Evolutionary conservation across 225 moss, liverwort and hornwort genomes (phyloP).

Genomic region (Anthoceros angustus): DNA sequence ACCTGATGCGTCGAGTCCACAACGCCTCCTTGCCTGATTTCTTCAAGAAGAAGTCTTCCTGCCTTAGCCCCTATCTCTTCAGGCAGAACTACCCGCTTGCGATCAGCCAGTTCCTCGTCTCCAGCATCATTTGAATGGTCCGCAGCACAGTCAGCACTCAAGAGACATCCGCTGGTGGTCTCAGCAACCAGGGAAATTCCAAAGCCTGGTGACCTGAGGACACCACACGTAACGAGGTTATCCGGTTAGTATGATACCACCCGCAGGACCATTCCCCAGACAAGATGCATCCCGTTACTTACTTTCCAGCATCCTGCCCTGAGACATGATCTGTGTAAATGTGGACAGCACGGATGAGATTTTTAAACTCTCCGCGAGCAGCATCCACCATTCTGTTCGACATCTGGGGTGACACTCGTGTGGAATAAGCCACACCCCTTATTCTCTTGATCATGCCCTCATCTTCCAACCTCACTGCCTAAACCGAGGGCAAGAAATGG

Average conservation of each 20-base stretch:
- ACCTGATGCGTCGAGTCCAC: constrained; percentile 86
- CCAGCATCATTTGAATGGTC: constrained; percentile 19
- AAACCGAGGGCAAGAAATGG: background rate
- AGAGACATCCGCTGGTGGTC: constrained; percentile 64
- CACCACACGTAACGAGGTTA: background rate
- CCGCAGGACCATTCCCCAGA: too few relatives aligned
- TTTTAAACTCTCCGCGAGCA: constrained; percentile 57
- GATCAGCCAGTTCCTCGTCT: constrained; percentile 10
- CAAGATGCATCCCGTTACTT: constrained; percentile 7
- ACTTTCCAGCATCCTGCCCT: constrained; percentile 68
- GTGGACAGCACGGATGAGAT: constrained; percentile 75
- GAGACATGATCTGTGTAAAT: constrained; percentile 79
- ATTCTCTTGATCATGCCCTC: constrained; percentile 98
- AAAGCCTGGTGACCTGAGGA: constrained; percentile 89
- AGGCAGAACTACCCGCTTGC: constrained; percentile 33
- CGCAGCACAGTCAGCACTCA: constrained; percentile 61
- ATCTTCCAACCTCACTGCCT: constrained; percentile 64
- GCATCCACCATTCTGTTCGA: constrained; percentile 95
- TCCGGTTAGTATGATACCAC: too few relatives aligned
- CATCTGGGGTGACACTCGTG: constrained; percentile 91
- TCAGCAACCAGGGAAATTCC: constrained; percentile 88
- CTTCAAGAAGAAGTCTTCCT: constrained; percentile 54
- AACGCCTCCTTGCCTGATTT: constrained; percentile 90
- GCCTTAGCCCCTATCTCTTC: constrained; percentile 78
- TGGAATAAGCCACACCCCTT: constrained; percentile 84